These are phyloP conservation scores for Solanum sitiens DNA, from an alignment of 257 asterid genomes.

Conservation along the genomic window DNA sequence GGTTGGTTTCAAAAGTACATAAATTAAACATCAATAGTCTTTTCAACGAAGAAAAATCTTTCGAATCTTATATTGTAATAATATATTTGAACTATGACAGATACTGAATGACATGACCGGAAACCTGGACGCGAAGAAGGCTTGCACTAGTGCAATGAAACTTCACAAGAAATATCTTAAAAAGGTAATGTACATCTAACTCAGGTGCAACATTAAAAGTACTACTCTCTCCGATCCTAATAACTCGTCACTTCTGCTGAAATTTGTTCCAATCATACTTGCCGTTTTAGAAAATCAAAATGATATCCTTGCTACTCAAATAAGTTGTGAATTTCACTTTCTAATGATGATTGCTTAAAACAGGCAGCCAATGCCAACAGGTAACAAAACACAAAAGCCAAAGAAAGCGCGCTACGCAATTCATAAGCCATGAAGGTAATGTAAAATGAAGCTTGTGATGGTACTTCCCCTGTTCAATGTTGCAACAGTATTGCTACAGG, in stretches of 20 bases:
- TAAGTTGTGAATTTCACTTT: not conserved
- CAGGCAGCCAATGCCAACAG: not conserved
- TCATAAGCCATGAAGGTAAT: not conserved
- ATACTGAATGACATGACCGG: conserved; percentile 80
- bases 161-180: conserved; percentile 80
- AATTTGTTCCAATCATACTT: not conserved
- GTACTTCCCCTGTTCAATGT: not conserved
- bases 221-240: not conserved
- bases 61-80: not conserved
- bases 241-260: too few relatives aligned
- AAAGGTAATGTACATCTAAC: conserved; percentile 29
- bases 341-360: not conserved
- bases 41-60: not conserved
- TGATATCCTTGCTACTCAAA: not conserved
- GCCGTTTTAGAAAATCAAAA: not conserved
- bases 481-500: not conserved
- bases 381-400: not conserved
- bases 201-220: not conserved
- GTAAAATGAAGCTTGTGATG: not conserved
- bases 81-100: conserved; percentile 19
- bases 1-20: conserved; percentile 23
- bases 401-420: not conserved
- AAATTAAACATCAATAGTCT: not conserved
- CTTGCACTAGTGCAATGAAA: conserved; percentile 69
- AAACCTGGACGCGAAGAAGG: conserved; percentile 69